Evolutionary conservation across 2,329 filamentous ascomycete species (phyloP), one percentile per base, ranked within the genome.

Genomic region (Diaporthe eres): DNA sequence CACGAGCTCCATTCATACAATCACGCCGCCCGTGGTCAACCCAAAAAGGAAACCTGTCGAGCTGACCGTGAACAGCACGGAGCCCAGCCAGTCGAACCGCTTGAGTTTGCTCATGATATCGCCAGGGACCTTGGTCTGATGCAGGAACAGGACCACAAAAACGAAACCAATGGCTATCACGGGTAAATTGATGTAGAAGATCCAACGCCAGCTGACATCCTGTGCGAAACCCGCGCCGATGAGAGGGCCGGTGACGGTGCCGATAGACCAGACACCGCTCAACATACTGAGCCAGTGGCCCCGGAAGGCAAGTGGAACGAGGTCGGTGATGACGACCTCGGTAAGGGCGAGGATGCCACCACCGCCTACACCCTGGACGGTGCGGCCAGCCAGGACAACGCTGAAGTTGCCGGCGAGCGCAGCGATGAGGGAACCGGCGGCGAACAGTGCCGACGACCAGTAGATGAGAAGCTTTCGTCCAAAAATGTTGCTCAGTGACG

Each of bases 1-100:
- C 90, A 93, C 4, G 88, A 91, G 60, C 84, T 81, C 93, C 92
- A 94, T 0, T 87, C 80, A 80, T 93, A 94, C 83, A 92, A 92
- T 89, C 12, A 93, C 87, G 51, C 92, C 92, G 13, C 92, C 93
- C 86, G 91, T 92, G 2, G 91, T 92, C 5, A 93, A 80, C 0
- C 90, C 90, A 60, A 93, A 90, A 55, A 93, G 82, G 79, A 93
- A 89, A 31, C 87, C 88, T 0, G 90, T 91, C 17, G 87, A 86
- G 19, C 89, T 89, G 17, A 85, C 88, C 25, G 93, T 85, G 80
- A 94, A 94, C 4, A 94, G 80, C 0, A 88, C 77, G 6, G 89
- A 88, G 1, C 93, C 93, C 44, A 90, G 72, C 87, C 90, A 94
- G 80, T 94, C 92, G 34, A 94, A 88, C 10, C 87, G 85, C 42